A percentile compares a stretch with the other conserved stretches of the same genome.
These are phyloP conservation scores for Phialophora verrucosa DNA, from an alignment of 2,329 filamentous ascomycete species.

Conservation along the genomic window DNA sequence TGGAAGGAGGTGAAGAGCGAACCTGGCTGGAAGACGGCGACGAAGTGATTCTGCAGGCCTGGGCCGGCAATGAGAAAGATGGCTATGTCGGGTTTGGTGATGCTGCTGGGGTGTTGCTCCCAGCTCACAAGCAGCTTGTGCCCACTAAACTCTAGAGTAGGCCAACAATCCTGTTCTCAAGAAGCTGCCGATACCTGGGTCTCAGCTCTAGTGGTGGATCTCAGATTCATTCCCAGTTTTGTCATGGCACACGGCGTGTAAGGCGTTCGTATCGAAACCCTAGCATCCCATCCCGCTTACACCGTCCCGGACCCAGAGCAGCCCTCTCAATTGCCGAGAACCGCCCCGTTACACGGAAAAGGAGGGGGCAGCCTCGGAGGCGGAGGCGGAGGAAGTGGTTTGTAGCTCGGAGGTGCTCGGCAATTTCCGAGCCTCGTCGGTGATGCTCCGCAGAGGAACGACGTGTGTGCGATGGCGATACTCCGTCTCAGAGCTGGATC, in stretches of 20 bases:
- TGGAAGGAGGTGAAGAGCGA: slow-evolving; percentile 61
- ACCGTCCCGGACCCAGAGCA: too few relatives aligned
- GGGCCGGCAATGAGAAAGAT: slow-evolving; percentile 65
- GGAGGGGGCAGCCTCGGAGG: not conserved
- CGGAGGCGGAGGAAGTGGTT: too few relatives aligned
- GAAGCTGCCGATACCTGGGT: not conserved
- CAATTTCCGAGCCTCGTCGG: slow-evolving; percentile 4
- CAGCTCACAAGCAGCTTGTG: slow-evolving; percentile 8
- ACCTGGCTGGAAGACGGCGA: slow-evolving; percentile 76
- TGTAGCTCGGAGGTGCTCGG: not conserved
- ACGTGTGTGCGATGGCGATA: not conserved
- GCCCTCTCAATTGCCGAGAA: too few relatives aligned
- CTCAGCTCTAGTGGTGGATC: not conserved
- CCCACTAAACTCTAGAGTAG: not conserved
- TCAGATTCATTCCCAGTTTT: too few relatives aligned
- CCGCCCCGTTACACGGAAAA: not conserved
- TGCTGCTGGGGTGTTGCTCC: slow-evolving; percentile 11
- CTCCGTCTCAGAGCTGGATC: too few relatives aligned
- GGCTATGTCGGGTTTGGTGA: slow-evolving; percentile 72
- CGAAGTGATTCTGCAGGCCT: slow-evolving; percentile 62
- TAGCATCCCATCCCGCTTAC: too few relatives aligned
- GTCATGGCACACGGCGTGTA: too few relatives aligned
- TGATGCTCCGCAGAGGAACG: not conserved
- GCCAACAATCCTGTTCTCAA: not conserved
- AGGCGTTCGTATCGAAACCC: too few relatives aligned